phyloP scores from a whole-genome alignment of 2,329 filamentous ascomycete species.

The Fusarium sp. region DNA sequence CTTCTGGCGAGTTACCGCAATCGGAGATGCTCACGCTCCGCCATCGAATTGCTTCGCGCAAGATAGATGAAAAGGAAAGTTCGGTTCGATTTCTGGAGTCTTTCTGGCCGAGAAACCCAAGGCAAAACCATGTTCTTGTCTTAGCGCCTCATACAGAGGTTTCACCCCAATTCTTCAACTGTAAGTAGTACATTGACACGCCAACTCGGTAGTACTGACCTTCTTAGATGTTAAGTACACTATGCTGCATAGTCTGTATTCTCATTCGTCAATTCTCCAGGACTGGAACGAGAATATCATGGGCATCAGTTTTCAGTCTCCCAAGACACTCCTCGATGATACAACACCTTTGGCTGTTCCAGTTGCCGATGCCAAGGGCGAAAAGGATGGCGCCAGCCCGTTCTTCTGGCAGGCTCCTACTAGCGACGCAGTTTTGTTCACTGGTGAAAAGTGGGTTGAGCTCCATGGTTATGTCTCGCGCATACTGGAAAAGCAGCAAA shows the following conservation, averaged over 20 bases:
- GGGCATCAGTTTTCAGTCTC: slow-evolving; percentile 83
- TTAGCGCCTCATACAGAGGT: slow-evolving; percentile 85
- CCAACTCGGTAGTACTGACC: slow-evolving; percentile 27
- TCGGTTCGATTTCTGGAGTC: slow-evolving; percentile 84
- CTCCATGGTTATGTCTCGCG: slow-evolving; percentile 82
- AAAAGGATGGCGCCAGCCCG: slow-evolving; percentile 56
- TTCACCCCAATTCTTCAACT: slow-evolving; percentile 85
- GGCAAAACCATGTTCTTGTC: slow-evolving; percentile 80
- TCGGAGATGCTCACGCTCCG: slow-evolving; percentile 74
- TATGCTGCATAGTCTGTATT: slow-evolving; percentile 82
- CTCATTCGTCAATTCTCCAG: slow-evolving; percentile 58
- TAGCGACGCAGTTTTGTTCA: slow-evolving; percentile 83
- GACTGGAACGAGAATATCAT: slow-evolving; percentile 69
- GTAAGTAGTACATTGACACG: slow-evolving; percentile 52
- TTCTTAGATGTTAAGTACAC: slow-evolving; percentile 76
- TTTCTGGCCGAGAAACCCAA: slow-evolving; percentile 79
- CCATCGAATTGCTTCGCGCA: slow-evolving; percentile 74
- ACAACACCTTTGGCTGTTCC: slow-evolving; percentile 65
- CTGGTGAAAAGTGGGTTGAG: slow-evolving; percentile 88
- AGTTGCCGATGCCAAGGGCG: slow-evolving; percentile 23
- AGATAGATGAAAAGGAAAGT: slow-evolving; percentile 74
- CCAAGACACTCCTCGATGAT: slow-evolving; percentile 72
- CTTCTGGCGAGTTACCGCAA: slow-evolving; percentile 52
- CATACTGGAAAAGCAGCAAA: slow-evolving; percentile 62
- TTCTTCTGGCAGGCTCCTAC: slow-evolving; percentile 90